Evolutionary conservation across 768 basidiomycete species (phyloP), one percentile per base, ranked within the genome.

Genomic region (Pholiota molesta): DNA sequence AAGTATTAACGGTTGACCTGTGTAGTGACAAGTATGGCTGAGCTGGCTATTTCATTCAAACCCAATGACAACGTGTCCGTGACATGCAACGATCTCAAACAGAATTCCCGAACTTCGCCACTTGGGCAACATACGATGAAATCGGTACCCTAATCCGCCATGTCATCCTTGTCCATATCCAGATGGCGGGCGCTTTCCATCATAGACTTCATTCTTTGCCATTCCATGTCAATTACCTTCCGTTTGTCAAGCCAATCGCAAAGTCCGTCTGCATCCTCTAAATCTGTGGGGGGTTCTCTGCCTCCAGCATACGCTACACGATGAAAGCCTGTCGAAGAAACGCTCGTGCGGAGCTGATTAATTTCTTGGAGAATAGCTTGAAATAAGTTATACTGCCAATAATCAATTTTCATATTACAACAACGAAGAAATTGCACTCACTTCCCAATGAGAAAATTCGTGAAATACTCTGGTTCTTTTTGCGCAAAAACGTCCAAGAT

Each of bases 381-480:
- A 75, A 90, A 94, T 29, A 94, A 79, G 5, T 80, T 72, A 71
- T 90, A 81, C 93, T 94, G 57, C 17, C 37, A 33, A 51, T 37
- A n/a, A 19, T 40, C 37, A 66, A 31, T 59, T 21, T 26, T 19
- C 51, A 66, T 40, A 31, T 23, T 54, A 37, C 35, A 7, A 40
- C 21, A 16, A 14, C n/a, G 61, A 44, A 42, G n/a, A 33, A 52
- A 59, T 31, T 17, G 55, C 23, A 74, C 81, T 60, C 63, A 92
- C 92, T 86, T 93, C 92, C 92, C 92, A 95, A 68, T 95, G 92
- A 19, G 81, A 83, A 68, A 94, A 87, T 57, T 81, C 73, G 68
- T 94, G 92, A 66, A 84, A 95, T 17, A 87, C 84, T 55, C 72
- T 75, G 2, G 88, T 87, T 55, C 92, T 82, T 52, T 77, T 77